Percentiles rank a stretch among this genome's conserved stretches.
These are phyloP conservation scores for Acer campestre DNA, from an alignment of 345 rosid species.

Conservation along the genomic window DNA sequence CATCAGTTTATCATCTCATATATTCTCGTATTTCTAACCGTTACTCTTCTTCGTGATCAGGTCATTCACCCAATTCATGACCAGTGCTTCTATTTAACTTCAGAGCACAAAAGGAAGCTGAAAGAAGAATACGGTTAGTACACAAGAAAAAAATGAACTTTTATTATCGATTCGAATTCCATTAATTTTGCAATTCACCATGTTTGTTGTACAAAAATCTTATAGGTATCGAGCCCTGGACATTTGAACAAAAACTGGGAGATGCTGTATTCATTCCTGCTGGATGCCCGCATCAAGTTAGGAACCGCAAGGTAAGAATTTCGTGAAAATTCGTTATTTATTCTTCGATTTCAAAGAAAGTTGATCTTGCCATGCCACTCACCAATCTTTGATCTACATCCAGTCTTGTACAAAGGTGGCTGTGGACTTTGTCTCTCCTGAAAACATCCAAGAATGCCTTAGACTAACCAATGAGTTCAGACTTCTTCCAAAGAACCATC, in stretches of 20 bases:
- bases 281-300: constrained; percentile 98
- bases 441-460: constrained; percentile 71
- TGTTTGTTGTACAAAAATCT: constrained; percentile 6
- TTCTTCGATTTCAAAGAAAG: not conserved
- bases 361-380: not conserved
- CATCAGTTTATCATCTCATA: not conserved
- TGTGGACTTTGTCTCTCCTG: constrained; percentile 90
- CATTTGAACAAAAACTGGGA: constrained; percentile 79
- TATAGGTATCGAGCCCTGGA: constrained; percentile 89
- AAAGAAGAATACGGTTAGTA: constrained; percentile 78
- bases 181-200: not conserved
- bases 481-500: constrained; percentile 78
- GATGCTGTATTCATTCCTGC: constrained; percentile 96
- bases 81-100: constrained; percentile 68
- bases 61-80: constrained; percentile 85
- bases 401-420: constrained; percentile 98
- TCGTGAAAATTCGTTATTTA: not conserved
- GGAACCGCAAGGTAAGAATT: constrained; percentile 75
- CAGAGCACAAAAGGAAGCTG: constrained; percentile 71
- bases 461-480: constrained; percentile 85
- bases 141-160: not conserved
- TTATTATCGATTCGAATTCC: not conserved
- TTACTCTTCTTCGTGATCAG: constrained; percentile 32
- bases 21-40: constrained; percentile 3
- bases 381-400: not conserved